Evolutionary conservation across 495 filamentous ascomycete genomes (phyloP), one percentile per base, ranked within the genome.

Genomic region (Xylaria intraflava): DNA sequence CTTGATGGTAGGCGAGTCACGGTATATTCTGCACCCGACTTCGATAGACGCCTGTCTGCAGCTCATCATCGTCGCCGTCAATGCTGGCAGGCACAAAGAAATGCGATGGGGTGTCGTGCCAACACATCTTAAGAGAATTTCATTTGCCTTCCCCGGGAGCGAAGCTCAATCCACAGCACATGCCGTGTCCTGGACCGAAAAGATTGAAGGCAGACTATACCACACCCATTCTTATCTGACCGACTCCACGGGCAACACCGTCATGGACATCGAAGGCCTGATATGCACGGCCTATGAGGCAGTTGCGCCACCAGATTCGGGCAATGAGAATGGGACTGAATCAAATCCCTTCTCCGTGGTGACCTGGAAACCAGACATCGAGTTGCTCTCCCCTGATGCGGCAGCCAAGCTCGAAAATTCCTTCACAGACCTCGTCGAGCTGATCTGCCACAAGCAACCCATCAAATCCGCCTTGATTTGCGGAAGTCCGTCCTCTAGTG

Each of bases 21-120:
- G 59, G 10, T 70, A 69, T 49, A 38, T 75, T 1, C 51, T 78
- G 2, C 75, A 79, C 45, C 76, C 76, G 6, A 62, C 69, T 0
- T 69, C 68, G 7, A 61, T 73, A 0, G 70, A 72, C 46, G 53
- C 61, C 16, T 56, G 64, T 23, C 46, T 73, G 9, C 62, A 62
- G 10, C 49, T 54, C 2, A 53, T 49, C 31, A 56, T 67, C 36
- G 50, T 61, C 12, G 53, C 58, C 3, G 53, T 57, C n/a, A 55
- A 60, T 35, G 48, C 58, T n/a, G 58, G 58, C 4, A 56, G 53
- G 19, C 53, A 56, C 24, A 60, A 60, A 20, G 57, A 60, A 27
- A 60, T 56, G 58, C 53, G 53, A 22, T 60, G 53, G 40, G 53
- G 49, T 17, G 53, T 56, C 19, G 49, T 60, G n/a, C 58, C 58